Base-by-base conservation (phyloP, 768 basidiomycete genomes). In the Serendipita indica region DNA sequence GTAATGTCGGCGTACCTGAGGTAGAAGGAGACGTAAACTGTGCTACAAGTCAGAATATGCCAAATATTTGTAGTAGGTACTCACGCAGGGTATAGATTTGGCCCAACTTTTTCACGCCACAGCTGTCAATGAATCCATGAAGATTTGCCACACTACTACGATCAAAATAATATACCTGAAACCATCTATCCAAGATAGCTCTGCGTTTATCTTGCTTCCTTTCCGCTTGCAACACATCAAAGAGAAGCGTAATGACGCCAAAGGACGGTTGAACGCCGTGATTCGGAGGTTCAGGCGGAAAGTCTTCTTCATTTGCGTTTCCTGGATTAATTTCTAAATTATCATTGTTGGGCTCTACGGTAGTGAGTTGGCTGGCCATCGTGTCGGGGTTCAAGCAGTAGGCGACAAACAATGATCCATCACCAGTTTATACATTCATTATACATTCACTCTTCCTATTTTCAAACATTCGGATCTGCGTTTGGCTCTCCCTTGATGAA, bases 31-130 rank as follows among this genome's bases (percentile, higher is more conserved):
- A 32, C 92, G 82, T 49, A 98, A 73, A 7, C 49, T 33, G 25
- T 43, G 41, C 41, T 43, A 18, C 35, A 18, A 10, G 43, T 12
- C 10, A 46, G 10, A 46, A 27, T 14, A 12, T 13, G 25, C 10
- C 25, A 30, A 30, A 54, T 18, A 30, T 4, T 7, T 10, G 12
- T 20, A 54, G n/a, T 10, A 12, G 10, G 32, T n/a, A 54, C 49
- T 20, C 30, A 54, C 30, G 92, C 81, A 3, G 94, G 93, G 69
- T 87, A 97, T 33, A 99, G 69, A 67, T 98, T 89, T 64, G 80
- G 73, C 0, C 96, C 96, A 41, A 90, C 84, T 65, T 87, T 79
- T 39, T 80, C 73, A 63, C 93, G 78, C 90, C 92, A 98, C 66
- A 85, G 82, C 84, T 89, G 64, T 35, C 56, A 20, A 41, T 28